phyloP scores from a whole-genome alignment of 768 basidiomycete genomes.

The Rhizopogon sp. region DNA sequence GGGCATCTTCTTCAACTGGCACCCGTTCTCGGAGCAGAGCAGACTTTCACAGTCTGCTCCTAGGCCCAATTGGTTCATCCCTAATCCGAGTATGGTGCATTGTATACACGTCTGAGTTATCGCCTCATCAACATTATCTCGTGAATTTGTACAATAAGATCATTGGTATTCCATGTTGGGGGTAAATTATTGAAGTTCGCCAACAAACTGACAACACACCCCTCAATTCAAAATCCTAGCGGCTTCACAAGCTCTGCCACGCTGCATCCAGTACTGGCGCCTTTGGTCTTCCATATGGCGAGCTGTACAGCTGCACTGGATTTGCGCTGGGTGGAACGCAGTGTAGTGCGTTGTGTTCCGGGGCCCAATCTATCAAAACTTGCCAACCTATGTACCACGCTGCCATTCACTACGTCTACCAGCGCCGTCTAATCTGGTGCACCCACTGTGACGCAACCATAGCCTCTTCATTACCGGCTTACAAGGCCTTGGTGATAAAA shows the following conservation, averaged over 20 bases:
- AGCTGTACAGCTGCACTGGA: conserved; percentile 9
- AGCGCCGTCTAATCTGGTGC: no score
- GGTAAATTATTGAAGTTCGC: background rate
- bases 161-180: no score
- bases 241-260: conserved; percentile 67
- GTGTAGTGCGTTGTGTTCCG: no score
- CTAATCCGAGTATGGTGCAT: conserved; percentile 19
- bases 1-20: conserved; percentile 46
- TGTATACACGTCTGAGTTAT: conserved; percentile 17
- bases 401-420: no score
- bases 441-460: no score
- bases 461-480: no score
- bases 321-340: background rate
- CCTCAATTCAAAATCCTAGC: conserved; percentile 40
- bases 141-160: background rate
- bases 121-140: no score
- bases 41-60: background rate
- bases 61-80: conserved; percentile 13
- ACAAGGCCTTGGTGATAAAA: no score
- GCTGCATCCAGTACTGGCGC: conserved; percentile 49
- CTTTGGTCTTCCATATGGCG: conserved; percentile 5
- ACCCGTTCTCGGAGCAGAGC: conserved; percentile 15
- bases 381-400: no score
- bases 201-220: background rate
- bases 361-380: no score